Evolutionary conservation across 768 basidiomycete species (phyloP), one percentile per base, ranked within the genome.

Genomic region (Amanita phalloides): DNA sequence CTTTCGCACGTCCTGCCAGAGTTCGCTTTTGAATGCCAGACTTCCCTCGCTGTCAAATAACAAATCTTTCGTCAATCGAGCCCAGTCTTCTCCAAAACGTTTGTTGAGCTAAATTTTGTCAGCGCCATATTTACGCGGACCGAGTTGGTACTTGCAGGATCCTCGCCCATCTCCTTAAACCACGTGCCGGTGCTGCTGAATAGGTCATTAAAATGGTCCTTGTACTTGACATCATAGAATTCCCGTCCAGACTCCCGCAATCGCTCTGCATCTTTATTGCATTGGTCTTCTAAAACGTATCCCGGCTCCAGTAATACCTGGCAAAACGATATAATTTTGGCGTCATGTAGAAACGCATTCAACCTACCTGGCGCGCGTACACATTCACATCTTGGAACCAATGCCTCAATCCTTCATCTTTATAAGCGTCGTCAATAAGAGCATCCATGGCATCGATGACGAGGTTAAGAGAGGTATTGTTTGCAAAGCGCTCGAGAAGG

Each of bases 401-500:
- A 17, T 71, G 62, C 41, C 80, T 71, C 35, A 99, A 75, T 53
- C 79, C 84, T 25, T 78, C 72, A 55, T 99, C 95, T 38, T 82
- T 71, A 45, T 73, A 71, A 0, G 88, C 76, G 62, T 94, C 90
- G 45, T 82, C 73, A 55, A 83, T 83, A 13, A 99, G 72, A 2
- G 74, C 75, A 58, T 84, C 73, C 37, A 86, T 71, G 4, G 92
- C 77, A 55, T 87, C 78, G 33, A 86, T 71, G 53, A 95, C 76
- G 28, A 73, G 65, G 52, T 83, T 71, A 66, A 93, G 76, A 36
- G 79, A 80, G 58, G 69, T 62, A 48, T 77, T 78, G 59, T 90
- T 84, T 5, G 94, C 94, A 63, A 98, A 93, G 20, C 95, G 84
- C 66, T 97, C 93, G 38, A 96, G 79, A 9, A 97, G 73, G 1